Evolutionary conservation across 2,329 filamentous ascomycete genomes (phyloP).

Genomic region (Gyromitra esculenta): DNA sequence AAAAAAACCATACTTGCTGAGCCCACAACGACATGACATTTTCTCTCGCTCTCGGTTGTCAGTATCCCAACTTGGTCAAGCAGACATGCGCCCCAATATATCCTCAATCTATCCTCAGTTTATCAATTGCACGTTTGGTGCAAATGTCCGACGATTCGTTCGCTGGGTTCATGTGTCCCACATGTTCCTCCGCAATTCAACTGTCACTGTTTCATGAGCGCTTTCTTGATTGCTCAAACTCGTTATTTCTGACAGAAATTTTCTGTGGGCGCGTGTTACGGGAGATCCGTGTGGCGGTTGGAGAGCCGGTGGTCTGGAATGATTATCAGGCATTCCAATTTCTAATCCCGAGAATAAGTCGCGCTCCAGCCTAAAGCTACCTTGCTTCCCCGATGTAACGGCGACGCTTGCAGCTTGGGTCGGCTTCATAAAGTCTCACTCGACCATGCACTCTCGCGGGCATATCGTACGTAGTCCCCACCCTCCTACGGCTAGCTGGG

Average conservation of each 20-base stretch:
- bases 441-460: constrained; percentile 4
- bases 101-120: constrained; percentile 42
- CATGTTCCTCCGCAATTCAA: constrained; percentile 42
- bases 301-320: constrained; percentile 21
- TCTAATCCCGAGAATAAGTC: constrained; percentile 26
- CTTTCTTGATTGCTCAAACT: constrained; percentile 29
- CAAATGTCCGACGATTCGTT: constrained; percentile 38
- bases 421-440: constrained; percentile 38
- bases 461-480: neutral
- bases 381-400: neutral
- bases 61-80: constrained; percentile 27
- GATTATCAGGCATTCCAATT: constrained; percentile 15
- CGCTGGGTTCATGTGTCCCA: constrained; percentile 38
- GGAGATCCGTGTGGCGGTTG: constrained; percentile 13
- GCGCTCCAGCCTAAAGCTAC: constrained; percentile 27
- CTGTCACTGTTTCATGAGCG: constrained; percentile 36
- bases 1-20: constrained; percentile 24
- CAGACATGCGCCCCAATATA: constrained; percentile 33
- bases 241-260: constrained; percentile 26
- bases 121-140: constrained; percentile 26
- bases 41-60: constrained; percentile 26
- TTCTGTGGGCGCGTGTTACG: constrained; percentile 10
- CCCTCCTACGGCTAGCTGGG: neutral
- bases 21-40: constrained; percentile 13
- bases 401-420: neutral